Evolutionary conservation across 257 asterid species (phyloP), one percentile per base, ranked within the genome.

Genomic region (Euphrasia confusa): DNA sequence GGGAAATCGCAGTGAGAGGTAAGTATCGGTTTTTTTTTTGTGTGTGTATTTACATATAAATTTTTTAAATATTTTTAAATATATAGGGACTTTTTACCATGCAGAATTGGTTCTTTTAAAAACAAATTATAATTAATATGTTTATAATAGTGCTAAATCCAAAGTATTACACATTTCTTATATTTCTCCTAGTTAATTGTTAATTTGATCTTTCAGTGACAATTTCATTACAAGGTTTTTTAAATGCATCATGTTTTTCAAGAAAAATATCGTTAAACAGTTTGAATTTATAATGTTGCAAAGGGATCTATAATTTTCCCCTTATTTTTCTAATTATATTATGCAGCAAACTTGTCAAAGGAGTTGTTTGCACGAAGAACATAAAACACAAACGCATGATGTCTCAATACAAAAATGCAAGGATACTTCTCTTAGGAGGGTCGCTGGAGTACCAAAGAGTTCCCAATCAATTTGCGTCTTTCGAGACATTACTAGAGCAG

Each of bases 331-430:
- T 50, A 50, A 3, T 12, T 17, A 50, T 15, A 17, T 15, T n/a
- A 4, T 81, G 88, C 96, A 92, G 99, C 75, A 77, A 82, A 66
- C 77, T 93, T 64, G 57, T 87, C 73, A 93, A 80, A 79, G 99
- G 99, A 78, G 81, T 85, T 48, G 97, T 81, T 70, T 93, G 97
- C 74, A 87, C 95, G 10, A 93, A 93, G 78, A 93, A 93, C 74
- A 81, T 93, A 67, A 93, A 93, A 68, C 99, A 93, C 84, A 93
- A 93, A 68, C 89, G 99, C 59, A 93, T 93, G 99, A 79, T 66
- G 52, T 80, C 97, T 28, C 95, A 87, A 71, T 84, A 85, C 87
- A 85, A 84, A 76, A 90, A 85, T 26, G 81, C 97, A 10, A 77
- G 87, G 69, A 72, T 93, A 62, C 99, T 93, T 64, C 74, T 93